Evolutionary conservation across 2,329 filamentous ascomycete species (phyloP).

Genomic region (Neospermospora avenae): DNA sequence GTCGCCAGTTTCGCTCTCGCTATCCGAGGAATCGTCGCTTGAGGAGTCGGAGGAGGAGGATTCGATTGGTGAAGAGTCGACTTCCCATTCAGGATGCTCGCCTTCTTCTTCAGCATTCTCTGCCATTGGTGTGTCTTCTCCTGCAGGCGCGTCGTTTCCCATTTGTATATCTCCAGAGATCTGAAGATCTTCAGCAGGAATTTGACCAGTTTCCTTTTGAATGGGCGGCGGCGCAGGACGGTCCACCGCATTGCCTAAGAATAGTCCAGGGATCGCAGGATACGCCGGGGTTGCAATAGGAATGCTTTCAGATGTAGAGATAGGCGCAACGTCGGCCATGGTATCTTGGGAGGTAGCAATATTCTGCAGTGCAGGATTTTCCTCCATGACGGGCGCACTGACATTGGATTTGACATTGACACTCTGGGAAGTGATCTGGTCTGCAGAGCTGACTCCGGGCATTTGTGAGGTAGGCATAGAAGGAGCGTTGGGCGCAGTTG

Average conservation of each 20-base stretch:
- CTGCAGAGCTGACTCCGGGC: not conserved
- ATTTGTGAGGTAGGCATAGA: not conserved
- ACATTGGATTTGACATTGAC: too few relatives aligned
- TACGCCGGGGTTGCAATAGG: not conserved
- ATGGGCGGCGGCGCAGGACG: not conserved
- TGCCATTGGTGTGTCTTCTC: slow-evolving; percentile 1
- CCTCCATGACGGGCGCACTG: not conserved
- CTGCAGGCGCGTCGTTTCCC: not conserved
- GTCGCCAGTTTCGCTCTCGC: slow-evolving; percentile 50
- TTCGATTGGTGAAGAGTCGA: slow-evolving; percentile 72
- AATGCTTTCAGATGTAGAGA: not conserved
- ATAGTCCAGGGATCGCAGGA: slow-evolving; percentile 11
- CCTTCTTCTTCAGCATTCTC: slow-evolving; percentile 14
- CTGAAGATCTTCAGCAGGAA: not conserved
- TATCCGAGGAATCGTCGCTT: slow-evolving; percentile 49
- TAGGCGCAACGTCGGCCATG: not conserved
- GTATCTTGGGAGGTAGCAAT: not conserved
- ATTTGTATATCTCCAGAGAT: not conserved
- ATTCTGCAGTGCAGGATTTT: not conserved
- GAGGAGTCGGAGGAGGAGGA: slow-evolving; percentile 60
- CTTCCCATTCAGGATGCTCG: slow-evolving; percentile 76
- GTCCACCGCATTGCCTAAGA: not conserved
- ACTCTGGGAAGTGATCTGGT: too few relatives aligned
- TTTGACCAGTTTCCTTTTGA: not conserved
- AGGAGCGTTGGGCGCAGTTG: not conserved